Percentiles rank a stretch among this genome's conserved stretches.
These are phyloP conservation scores for Gracilaria gracilis DNA, from an alignment of 23 red algal genomes.

Conservation along the genomic window DNA sequence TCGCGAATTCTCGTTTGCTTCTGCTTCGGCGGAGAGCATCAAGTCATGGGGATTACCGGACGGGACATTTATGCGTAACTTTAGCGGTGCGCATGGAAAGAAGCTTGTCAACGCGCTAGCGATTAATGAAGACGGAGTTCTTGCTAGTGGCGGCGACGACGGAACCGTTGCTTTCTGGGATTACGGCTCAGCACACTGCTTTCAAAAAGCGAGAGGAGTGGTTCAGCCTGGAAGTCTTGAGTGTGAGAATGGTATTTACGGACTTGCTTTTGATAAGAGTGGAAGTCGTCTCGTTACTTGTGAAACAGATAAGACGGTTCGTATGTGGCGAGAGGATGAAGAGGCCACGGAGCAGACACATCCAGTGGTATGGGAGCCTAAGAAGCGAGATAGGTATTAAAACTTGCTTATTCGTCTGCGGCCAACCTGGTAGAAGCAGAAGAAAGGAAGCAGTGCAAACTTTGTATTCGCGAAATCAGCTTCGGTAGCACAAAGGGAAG, in stretches of 20 bases:
- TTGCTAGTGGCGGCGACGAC: slow-evolving; percentile 85
- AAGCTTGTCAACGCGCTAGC: slow-evolving; percentile 86
- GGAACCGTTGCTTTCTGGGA: slow-evolving; percentile 88
- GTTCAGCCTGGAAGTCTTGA: slow-evolving; percentile 89
- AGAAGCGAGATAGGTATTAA: slow-evolving; percentile 15
- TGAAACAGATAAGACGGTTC: slow-evolving; percentile 90
- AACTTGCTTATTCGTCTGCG: too few relatives aligned
- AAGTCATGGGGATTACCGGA: slow-evolving; percentile 89
- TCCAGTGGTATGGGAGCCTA: slow-evolving; percentile 69
- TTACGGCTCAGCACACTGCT: slow-evolving; percentile 73
- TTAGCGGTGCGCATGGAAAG: slow-evolving; percentile 43
- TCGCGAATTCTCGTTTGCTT: slow-evolving; percentile 78
- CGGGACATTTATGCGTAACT: slow-evolving; percentile 82
- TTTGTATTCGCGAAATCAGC: neutral
- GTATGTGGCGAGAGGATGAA: slow-evolving; percentile 82
- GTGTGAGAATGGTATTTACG: slow-evolving; percentile 82
- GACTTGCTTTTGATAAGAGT: slow-evolving; percentile 73
- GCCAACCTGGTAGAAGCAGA: too few relatives aligned
- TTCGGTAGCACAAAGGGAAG: neutral
- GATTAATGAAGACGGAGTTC: slow-evolving; percentile 86
- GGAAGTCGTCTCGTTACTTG: slow-evolving; percentile 84
- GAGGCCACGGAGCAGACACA: slow-evolving; percentile 72
- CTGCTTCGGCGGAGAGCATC: slow-evolving; percentile 82
- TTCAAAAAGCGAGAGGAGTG: slow-evolving; percentile 53
- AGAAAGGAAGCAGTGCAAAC: too few relatives aligned